A percentile compares a stretch with the other conserved stretches of the same genome.
These are phyloP conservation scores for Diplocarpon rosae DNA, from an alignment of 2,329 filamentous ascomycete genomes.

Conservation along the genomic window DNA sequence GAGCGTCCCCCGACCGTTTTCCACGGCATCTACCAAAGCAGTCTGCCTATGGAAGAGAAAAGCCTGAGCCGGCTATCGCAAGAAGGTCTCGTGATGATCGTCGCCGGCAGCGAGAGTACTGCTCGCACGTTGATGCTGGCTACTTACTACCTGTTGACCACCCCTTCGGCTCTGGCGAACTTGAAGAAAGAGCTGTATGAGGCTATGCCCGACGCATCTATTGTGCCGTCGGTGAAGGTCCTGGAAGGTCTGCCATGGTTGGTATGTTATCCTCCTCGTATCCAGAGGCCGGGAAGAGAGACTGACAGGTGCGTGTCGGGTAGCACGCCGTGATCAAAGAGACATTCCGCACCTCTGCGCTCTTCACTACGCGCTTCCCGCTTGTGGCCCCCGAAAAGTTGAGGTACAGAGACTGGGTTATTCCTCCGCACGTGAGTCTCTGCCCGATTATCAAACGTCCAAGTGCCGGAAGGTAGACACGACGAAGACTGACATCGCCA, in stretches of 20 bases:
- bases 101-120: slow-evolving; percentile 29
- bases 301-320: not conserved
- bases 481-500: not conserved
- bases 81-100: slow-evolving; percentile 27
- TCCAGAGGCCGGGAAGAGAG: not conserved
- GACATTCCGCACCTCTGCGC: slow-evolving; percentile 1
- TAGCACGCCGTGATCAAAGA: slow-evolving; percentile 2
- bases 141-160: slow-evolving; percentile 28
- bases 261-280: not conserved
- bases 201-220: slow-evolving; percentile 4
- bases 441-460: not conserved
- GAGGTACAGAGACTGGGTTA: slow-evolving; percentile 7
- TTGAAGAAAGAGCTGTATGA: slow-evolving; percentile 28
- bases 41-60: slow-evolving; percentile 28
- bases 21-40: slow-evolving; percentile 13
- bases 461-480: not conserved
- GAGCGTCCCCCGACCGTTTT: slow-evolving; percentile 14
- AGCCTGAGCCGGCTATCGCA: slow-evolving; percentile 23
- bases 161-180: slow-evolving; percentile 20
- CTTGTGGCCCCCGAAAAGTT: slow-evolving; percentile 2
- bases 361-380: slow-evolving; percentile 6
- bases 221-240: slow-evolving; percentile 3
- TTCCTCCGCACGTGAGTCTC: slow-evolving; percentile 5
- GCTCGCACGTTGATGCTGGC: slow-evolving; percentile 26
- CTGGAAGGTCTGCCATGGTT: slow-evolving; percentile 2